phyloP scores from a whole-genome alignment of 176 grass and related monocot species.

The Oryza longistaminata region DNA sequence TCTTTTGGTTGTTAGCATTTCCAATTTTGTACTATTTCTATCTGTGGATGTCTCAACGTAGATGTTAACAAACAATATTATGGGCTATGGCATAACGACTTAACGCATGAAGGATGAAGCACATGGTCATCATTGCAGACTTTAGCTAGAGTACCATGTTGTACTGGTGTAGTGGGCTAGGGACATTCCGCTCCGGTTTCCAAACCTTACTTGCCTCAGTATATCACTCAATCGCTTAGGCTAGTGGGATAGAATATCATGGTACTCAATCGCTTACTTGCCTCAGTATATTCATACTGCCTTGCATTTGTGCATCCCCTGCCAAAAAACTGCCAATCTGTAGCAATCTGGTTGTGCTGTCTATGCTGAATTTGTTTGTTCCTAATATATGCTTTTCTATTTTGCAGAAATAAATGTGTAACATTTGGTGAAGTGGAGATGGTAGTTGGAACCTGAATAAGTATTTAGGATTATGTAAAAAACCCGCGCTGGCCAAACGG shows the following conservation, averaged over 20 bases:
- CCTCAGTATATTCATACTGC: background rate
- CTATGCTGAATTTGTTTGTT: background rate
- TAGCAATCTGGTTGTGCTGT: background rate
- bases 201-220: background rate
- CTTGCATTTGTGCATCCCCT: background rate
- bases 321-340: background rate
- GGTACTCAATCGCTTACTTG: too few relatives aligned
- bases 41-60: background rate
- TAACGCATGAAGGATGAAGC: slow-evolving; percentile 15
- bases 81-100: background rate
- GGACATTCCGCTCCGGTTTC: background rate
- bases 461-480: background rate
- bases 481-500: too few relatives aligned
- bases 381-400: background rate
- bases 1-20: background rate
- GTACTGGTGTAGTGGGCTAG: background rate
- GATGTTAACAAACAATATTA: background rate
- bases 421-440: background rate
- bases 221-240: background rate
- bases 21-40: background rate
- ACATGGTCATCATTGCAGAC: background rate
- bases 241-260: background rate
- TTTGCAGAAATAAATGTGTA: background rate
- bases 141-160: background rate
- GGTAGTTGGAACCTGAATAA: background rate